phyloP scores from a whole-genome alignment of 257 asterid genomes.

The Nicotiana paniculata region DNA sequence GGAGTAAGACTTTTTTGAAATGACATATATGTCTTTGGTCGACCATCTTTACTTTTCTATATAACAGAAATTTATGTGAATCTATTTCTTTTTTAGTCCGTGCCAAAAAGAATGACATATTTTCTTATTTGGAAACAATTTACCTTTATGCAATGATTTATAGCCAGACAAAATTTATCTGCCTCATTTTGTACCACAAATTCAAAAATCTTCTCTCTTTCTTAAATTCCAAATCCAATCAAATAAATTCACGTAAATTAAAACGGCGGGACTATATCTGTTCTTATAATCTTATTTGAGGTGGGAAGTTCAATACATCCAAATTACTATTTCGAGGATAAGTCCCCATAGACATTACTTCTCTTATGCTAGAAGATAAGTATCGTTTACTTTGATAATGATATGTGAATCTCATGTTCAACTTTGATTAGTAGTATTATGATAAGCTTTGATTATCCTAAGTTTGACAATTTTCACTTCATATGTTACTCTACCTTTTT shows the following conservation, averaged over 20 bases:
- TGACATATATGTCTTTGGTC: no score
- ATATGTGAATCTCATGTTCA: background rate
- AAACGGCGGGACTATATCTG: no score
- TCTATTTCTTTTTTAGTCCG: fast-evolving
- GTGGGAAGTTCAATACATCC: background rate
- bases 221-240: fast-evolving
- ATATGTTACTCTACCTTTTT: no score
- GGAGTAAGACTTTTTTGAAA: no score
- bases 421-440: background rate
- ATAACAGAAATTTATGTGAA: no score
- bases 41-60: no score
- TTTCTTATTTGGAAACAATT: no score
- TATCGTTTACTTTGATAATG: background rate
- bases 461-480: background rate
- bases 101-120: no score
- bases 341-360: background rate
- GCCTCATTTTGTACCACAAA: no score
- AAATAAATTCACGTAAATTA: no score
- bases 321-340: background rate
- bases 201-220: fast-evolving
- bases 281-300: background rate
- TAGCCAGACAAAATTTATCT: no score
- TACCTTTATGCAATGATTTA: no score
- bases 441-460: background rate
- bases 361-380: background rate